Conservation (phyloP, 306 rosid species). For the Prosopis cineraria region DNA sequence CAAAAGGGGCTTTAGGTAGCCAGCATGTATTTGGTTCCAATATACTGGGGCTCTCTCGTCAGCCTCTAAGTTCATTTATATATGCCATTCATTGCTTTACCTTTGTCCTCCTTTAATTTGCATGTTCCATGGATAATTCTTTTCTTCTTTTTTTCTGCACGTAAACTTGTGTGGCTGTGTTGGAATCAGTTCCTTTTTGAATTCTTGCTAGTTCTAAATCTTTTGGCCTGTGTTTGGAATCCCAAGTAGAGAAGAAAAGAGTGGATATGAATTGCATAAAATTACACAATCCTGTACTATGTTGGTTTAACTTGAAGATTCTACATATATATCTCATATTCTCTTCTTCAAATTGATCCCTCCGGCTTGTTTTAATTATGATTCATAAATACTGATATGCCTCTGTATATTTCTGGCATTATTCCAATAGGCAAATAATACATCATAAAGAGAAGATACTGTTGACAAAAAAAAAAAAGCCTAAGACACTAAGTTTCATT, state of each 20-base stretch:
- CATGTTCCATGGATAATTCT: background rate
- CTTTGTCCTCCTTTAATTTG: background rate
- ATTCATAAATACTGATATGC: background rate
- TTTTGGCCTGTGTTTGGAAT: background rate
- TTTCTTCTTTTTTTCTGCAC: conserved; percentile 7
- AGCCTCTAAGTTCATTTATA: background rate
- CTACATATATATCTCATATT: background rate
- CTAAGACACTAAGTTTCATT: too few species aligned
- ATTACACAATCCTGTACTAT: background rate
- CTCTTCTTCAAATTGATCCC: background rate
- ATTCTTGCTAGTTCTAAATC: background rate
- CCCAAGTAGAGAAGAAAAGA: background rate
- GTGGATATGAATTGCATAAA: too few species aligned
- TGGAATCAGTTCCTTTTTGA: conserved; percentile 16
- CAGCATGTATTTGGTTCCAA: too few species aligned
- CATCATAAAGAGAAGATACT: too few species aligned
- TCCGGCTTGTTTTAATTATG: background rate
- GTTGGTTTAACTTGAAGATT: background rate
- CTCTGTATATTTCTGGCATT: background rate
- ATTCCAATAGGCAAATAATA: background rate
- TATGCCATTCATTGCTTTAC: background rate
- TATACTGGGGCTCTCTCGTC: background rate
- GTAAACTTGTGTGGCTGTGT: conserved; percentile 16
- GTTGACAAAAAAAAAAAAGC: too few species aligned
- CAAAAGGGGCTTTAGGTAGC: too few species aligned